Percentiles rank a stretch among this genome's conserved stretches.
Evolutionary conservation across 257 asterid species (phyloP).

Genomic region (Salvia hispanica): DNA sequence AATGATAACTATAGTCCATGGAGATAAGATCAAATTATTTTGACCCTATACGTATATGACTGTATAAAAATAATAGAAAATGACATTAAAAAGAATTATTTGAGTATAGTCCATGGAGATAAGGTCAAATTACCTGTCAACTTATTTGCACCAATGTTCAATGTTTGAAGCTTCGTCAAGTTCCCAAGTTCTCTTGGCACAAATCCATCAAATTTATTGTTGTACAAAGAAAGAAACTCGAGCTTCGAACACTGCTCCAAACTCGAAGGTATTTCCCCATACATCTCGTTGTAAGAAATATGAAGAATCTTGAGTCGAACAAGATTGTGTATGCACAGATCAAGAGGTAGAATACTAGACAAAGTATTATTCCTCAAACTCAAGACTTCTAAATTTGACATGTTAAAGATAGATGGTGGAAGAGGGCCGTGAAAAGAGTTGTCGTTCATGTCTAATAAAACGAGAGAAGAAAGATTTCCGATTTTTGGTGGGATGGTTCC

Average conservation of each 20-base stretch:
- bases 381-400: too few species aligned
- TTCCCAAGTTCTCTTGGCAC: not conserved
- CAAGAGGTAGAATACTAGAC: too few species aligned
- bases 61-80: too few species aligned
- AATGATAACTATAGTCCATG: too few species aligned
- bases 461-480: constrained; percentile 18
- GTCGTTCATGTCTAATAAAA: not conserved
- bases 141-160: constrained; percentile 5
- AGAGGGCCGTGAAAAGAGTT: constrained; percentile 14
- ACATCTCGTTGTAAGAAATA: not conserved
- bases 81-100: too few species aligned
- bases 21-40: too few species aligned
- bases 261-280: constrained; percentile 14
- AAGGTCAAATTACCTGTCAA: too few species aligned
- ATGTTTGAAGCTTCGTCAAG: not conserved
- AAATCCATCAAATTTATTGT: constrained; percentile 1
- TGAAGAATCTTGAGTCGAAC: constrained; percentile 4
- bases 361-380: too few species aligned
- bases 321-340: not conserved
- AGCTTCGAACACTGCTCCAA: constrained; percentile 21
- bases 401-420: not conserved
- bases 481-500: constrained; percentile 2
- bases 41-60: too few species aligned
- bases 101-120: too few species aligned
- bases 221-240: not conserved